Base-by-base conservation (phyloP, 305 asterid genomes). In the Rubia occidens region DNA sequence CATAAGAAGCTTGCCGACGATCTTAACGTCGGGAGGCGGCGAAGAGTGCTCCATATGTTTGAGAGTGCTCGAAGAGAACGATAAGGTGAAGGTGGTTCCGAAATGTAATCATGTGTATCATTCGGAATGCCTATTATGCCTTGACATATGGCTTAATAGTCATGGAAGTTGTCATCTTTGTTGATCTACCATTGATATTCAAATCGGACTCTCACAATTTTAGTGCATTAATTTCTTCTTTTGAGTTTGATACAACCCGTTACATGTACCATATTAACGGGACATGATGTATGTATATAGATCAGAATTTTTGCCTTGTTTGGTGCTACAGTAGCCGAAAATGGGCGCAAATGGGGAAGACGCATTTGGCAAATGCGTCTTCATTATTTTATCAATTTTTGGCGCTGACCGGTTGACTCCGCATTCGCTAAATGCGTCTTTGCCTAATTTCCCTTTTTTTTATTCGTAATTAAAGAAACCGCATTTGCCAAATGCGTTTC, bases 151-250 rank as follows among this genome's bases (percentile, higher is more conserved):
- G 87, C 85, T 85, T 1, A 43, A 26, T 20, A 69, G 58, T 54
- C 78, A 75, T 67, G 68, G 83, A 17, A 85, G 63, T 71, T 85
- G 89, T 71, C 89, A 87, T 60, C 71, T 85, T 26, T 85, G 89
- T 45, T 84, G 87, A 15, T 77, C 81, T 53, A 69, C 79, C 39
- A 75, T 85, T n/a, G 60, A 67, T 11, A 37, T 58, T 6, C 54
- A 15, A 60, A 54, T 56, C 20, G 10, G 58, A 51, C 21, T 5
- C 18, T 49, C 17, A 8, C 5, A 20, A 51, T 17, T 51, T 51
- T 47, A 47, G 18, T 47, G 4, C 18, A 47, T 54, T 7, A 17
- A 3, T 44, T 44, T 32, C 60, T n/a, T 15, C 20, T 5, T 55
- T 55, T 55, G 32, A 24, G n/a, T 55, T 18, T 55, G 32, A 5